Percentiles rank a stretch among this genome's conserved stretches.
Conservation (phyloP, 1,139 yeast genomes). For the Sugiyamaella grinbergsii region DNA sequence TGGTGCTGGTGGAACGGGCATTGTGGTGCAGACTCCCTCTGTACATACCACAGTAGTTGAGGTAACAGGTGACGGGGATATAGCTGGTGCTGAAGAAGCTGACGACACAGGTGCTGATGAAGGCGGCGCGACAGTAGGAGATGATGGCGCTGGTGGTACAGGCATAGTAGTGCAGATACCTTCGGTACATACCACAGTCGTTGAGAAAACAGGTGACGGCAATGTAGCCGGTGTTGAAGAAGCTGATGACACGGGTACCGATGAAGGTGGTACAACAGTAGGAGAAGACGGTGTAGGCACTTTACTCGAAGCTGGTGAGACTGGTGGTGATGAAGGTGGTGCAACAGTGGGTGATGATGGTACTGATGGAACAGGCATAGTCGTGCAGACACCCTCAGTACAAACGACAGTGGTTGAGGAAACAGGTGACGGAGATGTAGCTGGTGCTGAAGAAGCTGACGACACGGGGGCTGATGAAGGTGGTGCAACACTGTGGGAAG, state of each 20-base stretch:
- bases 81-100: background rate
- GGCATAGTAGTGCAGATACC: conserved; percentile 19
- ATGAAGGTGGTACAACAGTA: background rate
- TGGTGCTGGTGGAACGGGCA: conserved; percentile 15
- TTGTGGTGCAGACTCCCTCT: conserved; percentile 19
- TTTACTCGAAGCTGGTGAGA: conserved; percentile 7
- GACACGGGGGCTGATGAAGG: too few relatives aligned
- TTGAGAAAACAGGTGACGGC: too few relatives aligned
- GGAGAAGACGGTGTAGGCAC: background rate
- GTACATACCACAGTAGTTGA: conserved; percentile 15
- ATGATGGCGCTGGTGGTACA: background rate
- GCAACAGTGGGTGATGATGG: conserved; percentile 9
- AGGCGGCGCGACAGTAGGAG: background rate
- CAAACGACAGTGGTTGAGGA: background rate
- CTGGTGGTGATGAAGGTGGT: background rate
- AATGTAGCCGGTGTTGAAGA: too few relatives aligned
- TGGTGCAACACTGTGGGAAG: too few relatives aligned
- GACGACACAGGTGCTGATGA: conserved; percentile 4
- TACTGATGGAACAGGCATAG: background rate
- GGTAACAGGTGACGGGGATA: too few relatives aligned
- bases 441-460: too few relatives aligned
- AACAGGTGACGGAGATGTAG: too few relatives aligned
- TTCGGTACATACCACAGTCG: background rate
- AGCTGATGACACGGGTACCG: conserved; percentile 13
- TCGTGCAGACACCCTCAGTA: conserved; percentile 13